A percentile compares a stretch with the other conserved stretches of the same genome.
Conservation (phyloP, 1,284 basidiomycete species). For the Tylopilus orsonianus region DNA sequence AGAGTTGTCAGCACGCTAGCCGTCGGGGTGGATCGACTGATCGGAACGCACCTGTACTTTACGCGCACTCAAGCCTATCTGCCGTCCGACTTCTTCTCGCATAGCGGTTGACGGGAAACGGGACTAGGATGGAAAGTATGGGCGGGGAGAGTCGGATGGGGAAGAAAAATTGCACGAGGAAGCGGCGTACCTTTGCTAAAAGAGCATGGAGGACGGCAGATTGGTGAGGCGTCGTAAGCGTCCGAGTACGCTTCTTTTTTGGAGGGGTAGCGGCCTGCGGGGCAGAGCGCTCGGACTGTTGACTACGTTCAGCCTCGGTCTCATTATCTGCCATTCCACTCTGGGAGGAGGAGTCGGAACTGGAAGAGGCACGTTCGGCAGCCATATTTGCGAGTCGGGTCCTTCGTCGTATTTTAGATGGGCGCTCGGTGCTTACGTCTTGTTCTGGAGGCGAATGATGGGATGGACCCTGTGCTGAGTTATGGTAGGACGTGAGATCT, state of each 20-base stretch:
- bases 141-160: not conserved
- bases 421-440: constrained; percentile 22
- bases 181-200: constrained; percentile 64
- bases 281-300: constrained; percentile 34
- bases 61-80: constrained; percentile 80
- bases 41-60: constrained; percentile 74
- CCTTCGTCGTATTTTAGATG: constrained; percentile 22
- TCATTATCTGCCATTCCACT: constrained; percentile 55
- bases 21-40: constrained; percentile 13
- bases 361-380: constrained; percentile 27
- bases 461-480: constrained; percentile 13
- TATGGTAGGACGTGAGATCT: constrained; percentile 14
- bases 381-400: constrained; percentile 17
- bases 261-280: constrained; percentile 48
- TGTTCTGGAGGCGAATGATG: constrained; percentile 13
- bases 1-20: constrained; percentile 25
- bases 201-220: constrained; percentile 78
- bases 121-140: constrained; percentile 48
- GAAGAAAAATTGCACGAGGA: not conserved
- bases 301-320: constrained; percentile 40
- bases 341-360: constrained; percentile 49
- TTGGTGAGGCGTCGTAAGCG: constrained; percentile 82
- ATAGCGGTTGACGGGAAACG: constrained; percentile 82
- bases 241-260: constrained; percentile 75
- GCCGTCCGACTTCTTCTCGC: constrained; percentile 79